Evolutionary conservation across 2,329 filamentous ascomycete species (phyloP).

Genomic region (Clarireedia homoeocarpa): DNA sequence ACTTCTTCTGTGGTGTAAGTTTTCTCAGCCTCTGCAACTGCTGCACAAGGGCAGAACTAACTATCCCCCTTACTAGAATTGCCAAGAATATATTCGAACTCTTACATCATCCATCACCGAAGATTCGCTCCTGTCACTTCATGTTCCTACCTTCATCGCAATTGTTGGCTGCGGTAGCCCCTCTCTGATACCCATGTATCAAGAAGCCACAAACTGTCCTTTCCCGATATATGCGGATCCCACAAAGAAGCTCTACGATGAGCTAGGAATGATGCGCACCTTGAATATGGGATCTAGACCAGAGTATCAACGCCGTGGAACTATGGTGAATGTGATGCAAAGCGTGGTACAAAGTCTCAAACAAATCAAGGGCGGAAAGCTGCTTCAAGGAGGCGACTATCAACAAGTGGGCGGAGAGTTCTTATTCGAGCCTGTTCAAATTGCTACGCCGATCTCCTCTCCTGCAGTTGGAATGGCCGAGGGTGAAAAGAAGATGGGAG

Average conservation of each 20-base stretch:
- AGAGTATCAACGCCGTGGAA: slow-evolving; percentile 39
- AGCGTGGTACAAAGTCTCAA: slow-evolving; percentile 39
- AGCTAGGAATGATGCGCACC: slow-evolving; percentile 45
- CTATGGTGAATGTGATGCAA: slow-evolving; percentile 31
- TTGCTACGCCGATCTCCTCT: slow-evolving; percentile 16
- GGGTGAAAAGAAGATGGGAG: slow-evolving; percentile 9
- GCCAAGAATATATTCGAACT: slow-evolving; percentile 29
- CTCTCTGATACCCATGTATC: slow-evolving; percentile 46
- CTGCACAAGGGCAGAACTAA: neutral
- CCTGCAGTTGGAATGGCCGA: neutral
- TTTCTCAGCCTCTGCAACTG: neutral
- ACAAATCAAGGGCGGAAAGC: slow-evolving; percentile 32
- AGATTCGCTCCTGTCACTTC: slow-evolving; percentile 26
- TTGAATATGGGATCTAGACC: slow-evolving; percentile 39
- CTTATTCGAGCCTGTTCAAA: slow-evolving; percentile 28
- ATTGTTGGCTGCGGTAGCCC: slow-evolving; percentile 50
- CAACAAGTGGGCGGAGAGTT: slow-evolving; percentile 42
- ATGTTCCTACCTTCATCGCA: slow-evolving; percentile 33
- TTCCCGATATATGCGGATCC: slow-evolving; percentile 53
- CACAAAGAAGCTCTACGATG: slow-evolving; percentile 42
- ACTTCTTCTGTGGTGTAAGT: slow-evolving; percentile 33
- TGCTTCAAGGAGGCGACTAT: slow-evolving; percentile 42
- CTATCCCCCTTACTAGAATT: slow-evolving; percentile 22
- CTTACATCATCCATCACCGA: slow-evolving; percentile 25
- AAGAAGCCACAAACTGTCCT: slow-evolving; percentile 37